Evolutionary conservation across 2,329 filamentous ascomycete species (phyloP), one percentile per base, ranked within the genome.

Genomic region (Remersonia thermophila): DNA sequence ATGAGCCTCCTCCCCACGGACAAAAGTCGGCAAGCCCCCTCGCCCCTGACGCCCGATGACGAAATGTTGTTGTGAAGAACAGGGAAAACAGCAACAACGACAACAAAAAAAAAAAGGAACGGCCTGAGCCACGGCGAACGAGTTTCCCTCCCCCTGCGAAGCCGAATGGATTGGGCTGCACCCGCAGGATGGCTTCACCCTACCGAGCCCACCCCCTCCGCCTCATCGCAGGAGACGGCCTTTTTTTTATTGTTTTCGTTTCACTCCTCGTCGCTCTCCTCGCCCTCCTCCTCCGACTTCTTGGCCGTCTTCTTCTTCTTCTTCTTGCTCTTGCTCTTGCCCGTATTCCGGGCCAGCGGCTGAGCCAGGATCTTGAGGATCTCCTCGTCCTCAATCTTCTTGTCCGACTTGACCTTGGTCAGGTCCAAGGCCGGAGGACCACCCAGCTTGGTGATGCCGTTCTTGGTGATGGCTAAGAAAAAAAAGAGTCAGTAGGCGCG

Each of bases 351-450:
- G 47, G 79, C 69, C 51, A 94, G 64, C 23, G 89, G 89, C 61
- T 83, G 83, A 65, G 91, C 86, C 35, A 98, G 73, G 47, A 96
- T 89, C 71, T 91, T 84, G 51, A 96, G 77, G 48, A 98, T 72
- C 66, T 96, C 89, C 66, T 93, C 85, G 47, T 96, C 89, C 48
- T 78, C 80, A 55, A 98, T 94, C 74, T 95, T 95, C 76, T 96
- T 96, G 61, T 96, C 87, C 25, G 84, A 80, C 73, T 94, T 81
- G 70, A 80, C 76, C 67, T 87, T 86, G 56, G 71, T 73, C 43
- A 91, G 59, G 55, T 96, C 85, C 45, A 81, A 70, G 15, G 78
- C 59, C 43, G 83, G 77, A 25, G 91, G 80, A 17, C 73, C 79
- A 51, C 84, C 79, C 40, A 98, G 67, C 65, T 83, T 84, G 55